Percentiles rank a stretch among this genome's conserved stretches.
Conservation (phyloP, 495 filamentous ascomycete species). For the Talaromyces thailandensis region DNA sequence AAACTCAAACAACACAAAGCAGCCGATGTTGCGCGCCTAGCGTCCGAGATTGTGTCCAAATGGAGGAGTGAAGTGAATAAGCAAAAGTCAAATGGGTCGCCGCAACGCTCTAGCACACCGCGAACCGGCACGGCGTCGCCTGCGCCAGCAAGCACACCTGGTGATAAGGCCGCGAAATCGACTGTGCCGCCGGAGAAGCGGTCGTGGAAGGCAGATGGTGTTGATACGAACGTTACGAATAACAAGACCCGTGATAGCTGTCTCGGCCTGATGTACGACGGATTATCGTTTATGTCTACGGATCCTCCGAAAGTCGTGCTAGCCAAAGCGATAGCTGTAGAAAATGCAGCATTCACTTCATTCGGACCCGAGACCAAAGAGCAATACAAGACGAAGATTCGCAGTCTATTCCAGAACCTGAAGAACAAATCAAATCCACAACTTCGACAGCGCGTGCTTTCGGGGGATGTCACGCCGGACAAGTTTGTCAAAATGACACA, state of each 20-base stretch:
- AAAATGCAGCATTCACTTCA: constrained; percentile 58
- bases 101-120: constrained; percentile 28
- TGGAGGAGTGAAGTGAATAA: constrained; percentile 80
- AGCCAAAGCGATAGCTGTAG: constrained; percentile 58
- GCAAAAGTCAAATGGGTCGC: constrained; percentile 48
- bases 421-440: constrained; percentile 81
- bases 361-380: constrained; percentile 58
- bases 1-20: constrained; percentile 67
- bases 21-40: constrained; percentile 63
- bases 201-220: constrained; percentile 68
- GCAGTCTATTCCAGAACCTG: constrained; percentile 85
- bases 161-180: constrained; percentile 44
- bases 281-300: constrained; percentile 34
- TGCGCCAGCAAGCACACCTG: constrained; percentile 26
- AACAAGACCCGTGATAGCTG: constrained; percentile 66
- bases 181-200: constrained; percentile 70
- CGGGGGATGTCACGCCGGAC: constrained; percentile 58
- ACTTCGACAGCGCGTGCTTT: constrained; percentile 66
- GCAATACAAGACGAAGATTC: constrained; percentile 75
- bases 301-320: constrained; percentile 49
- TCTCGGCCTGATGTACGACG: constrained; percentile 85
- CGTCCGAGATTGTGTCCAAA: constrained; percentile 72
- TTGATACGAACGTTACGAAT: constrained; percentile 61
- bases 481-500: constrained; percentile 64
- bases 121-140: constrained; percentile 34